These are phyloP conservation scores for Phialophora verrucosa DNA, from an alignment of 2,329 filamentous ascomycete genomes.

Conservation along the genomic window DNA sequence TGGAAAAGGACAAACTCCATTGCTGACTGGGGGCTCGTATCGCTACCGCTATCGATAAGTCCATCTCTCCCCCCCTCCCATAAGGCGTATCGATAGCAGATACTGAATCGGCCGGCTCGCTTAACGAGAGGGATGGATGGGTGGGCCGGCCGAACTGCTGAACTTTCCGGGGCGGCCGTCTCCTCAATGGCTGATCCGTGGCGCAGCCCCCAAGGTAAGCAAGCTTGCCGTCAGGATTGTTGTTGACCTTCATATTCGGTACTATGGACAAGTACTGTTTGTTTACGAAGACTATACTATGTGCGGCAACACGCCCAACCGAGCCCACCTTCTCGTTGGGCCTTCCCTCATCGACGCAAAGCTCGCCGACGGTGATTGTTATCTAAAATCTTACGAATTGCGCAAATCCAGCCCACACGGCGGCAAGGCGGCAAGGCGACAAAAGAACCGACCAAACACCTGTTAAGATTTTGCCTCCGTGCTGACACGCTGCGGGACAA, in stretches of 20 bases:
- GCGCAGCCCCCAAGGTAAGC: neutral
- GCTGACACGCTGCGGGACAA: neutral
- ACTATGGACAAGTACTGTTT: neutral
- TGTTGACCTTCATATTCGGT: neutral
- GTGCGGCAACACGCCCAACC: neutral
- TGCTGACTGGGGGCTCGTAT: neutral
- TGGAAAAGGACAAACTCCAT: neutral
- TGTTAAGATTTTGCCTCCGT: neutral
- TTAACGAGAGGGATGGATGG: neutral
- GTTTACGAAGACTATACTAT: neutral
- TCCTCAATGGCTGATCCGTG: neutral
- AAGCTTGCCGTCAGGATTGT: no score
- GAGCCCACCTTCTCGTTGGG: neutral
- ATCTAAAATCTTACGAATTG: neutral
- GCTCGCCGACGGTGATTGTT: no score
- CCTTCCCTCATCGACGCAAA: no score
- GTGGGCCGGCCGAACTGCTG: neutral
- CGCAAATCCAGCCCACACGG: neutral
- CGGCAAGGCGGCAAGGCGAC: neutral
- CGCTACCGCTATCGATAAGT: slow-evolving; percentile 7
- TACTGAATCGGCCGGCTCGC: neutral
- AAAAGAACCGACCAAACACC: neutral
- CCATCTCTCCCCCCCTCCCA: no score
- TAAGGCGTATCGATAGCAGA: neutral
- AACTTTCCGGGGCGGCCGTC: neutral